Base-by-base conservation (phyloP, 2,329 filamentous ascomycete genomes). In the Paradendryphiella salina region DNA sequence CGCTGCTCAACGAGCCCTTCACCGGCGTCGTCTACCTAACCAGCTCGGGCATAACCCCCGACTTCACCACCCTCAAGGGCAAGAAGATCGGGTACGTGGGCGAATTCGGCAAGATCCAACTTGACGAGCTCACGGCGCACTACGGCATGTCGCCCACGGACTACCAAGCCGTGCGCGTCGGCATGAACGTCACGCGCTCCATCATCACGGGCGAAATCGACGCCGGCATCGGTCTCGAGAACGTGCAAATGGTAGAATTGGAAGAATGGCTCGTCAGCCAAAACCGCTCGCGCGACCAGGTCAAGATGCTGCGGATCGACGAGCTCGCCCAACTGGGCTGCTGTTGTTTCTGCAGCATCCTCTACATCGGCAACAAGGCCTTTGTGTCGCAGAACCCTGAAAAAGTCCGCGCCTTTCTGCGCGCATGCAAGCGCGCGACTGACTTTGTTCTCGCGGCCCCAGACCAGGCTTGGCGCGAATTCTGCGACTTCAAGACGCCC, bases 281-380 rank as follows among this genome's bases (percentile, higher is more conserved):
- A 68, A 80, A 79, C 60, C 85, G 86, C 1, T 80, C 83, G 52
- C 82, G 81, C 68, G 75, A 77, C 11, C 87, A 90, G 57, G 88
- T 90, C 6, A 85, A 89, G 74, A 90, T 91, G 87, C 82, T 91
- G 14, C 85, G 88, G 64, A 91, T 91, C 66, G 88, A 91, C 69
- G 83, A 90, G 76, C 85, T 91, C 21, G 88, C 88, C 28, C 86
- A 90, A 71, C 79, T 90, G 3, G 88, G 88, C 41, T 91, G 88
- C 77, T 91, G 88, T 82, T 91, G 88, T 79, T 91, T 91, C 82
- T 91, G 88, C 75, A 85, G 84, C 21, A 88, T 91, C 70, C 79
- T 91, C 33, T 90, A 91, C 78, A 91, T 91, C 57, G 87, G 85
- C 17, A 90, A 91, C 73, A 86, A 90, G 64, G 66, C 66, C 7